A percentile compares a stretch with the other conserved stretches of the same genome.
Evolutionary conservation across 352 stramenopile genomes (phyloP).

Genomic region (Phytopythium helicoides): DNA sequence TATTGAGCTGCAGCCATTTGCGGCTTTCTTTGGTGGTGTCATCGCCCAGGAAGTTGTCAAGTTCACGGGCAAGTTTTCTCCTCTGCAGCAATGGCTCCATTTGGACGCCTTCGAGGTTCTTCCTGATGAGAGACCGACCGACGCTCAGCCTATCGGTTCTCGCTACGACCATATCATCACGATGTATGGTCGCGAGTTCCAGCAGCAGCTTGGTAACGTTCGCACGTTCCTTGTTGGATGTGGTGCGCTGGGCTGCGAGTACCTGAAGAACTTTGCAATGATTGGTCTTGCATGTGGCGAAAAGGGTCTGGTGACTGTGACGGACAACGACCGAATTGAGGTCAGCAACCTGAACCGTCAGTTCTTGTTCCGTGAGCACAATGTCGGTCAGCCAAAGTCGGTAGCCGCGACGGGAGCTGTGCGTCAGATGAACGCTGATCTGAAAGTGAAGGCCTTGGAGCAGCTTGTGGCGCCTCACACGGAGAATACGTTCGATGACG

Average conservation of each 20-base stretch:
- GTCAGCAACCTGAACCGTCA: slow-evolving; percentile 88
- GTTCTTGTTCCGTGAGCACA: slow-evolving; percentile 86
- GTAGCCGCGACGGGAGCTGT: slow-evolving; percentile 77
- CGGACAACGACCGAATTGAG: slow-evolving; percentile 87
- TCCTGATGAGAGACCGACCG: slow-evolving; percentile 52
- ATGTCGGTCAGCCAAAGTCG: slow-evolving; percentile 83
- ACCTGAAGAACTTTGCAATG: slow-evolving; percentile 89
- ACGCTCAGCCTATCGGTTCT: slow-evolving; percentile 52
- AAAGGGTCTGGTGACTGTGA: slow-evolving; percentile 78
- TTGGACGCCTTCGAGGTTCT: slow-evolving; percentile 82
- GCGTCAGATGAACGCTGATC: slow-evolving; percentile 63
- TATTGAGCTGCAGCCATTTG: slow-evolving; percentile 77
- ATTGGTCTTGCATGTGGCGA: slow-evolving; percentile 72
- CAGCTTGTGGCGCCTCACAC: slow-evolving; percentile 78
- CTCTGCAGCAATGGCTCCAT: slow-evolving; percentile 84
- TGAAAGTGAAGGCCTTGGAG: slow-evolving; percentile 82
- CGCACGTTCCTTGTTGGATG: slow-evolving; percentile 84
- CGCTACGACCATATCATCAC: slow-evolving; percentile 84
- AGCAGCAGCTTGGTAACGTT: slow-evolving; percentile 59
- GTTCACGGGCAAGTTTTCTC: slow-evolving; percentile 86
- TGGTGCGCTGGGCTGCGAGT: slow-evolving; percentile 79
- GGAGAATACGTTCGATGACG: slow-evolving; percentile 79
- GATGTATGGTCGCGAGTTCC: slow-evolving; percentile 66
- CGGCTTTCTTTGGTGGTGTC: slow-evolving; percentile 80
- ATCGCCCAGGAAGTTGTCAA: slow-evolving; percentile 88